Conservation (phyloP, 2,329 filamentous ascomycete genomes). For the Paracoccidioides brasiliensis region DNA sequence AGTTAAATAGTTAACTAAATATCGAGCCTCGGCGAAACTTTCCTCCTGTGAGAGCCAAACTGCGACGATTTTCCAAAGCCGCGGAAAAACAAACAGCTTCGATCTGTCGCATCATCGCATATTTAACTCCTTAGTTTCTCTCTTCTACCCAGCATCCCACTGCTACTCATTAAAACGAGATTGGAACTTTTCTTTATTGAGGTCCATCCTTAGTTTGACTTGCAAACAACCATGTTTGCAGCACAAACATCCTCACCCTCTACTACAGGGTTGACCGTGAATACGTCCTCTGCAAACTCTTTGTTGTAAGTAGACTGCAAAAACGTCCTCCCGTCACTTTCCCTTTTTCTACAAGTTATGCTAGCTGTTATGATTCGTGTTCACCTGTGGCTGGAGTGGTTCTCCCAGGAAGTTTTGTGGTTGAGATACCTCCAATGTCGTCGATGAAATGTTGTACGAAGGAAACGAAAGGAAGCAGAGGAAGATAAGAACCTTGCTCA, state of each 20-base stretch:
- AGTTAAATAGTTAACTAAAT: background rate
- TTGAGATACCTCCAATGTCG: background rate
- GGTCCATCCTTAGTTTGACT: background rate
- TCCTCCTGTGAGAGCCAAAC: background rate
- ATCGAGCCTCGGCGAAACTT: slow-evolving; percentile 1
- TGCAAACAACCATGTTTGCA: slow-evolving; percentile 8
- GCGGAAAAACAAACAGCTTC: background rate
- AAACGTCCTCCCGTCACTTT: background rate
- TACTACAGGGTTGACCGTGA: slow-evolving; percentile 10
- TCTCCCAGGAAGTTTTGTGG: no score
- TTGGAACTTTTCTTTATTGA: background rate
- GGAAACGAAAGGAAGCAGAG: background rate
- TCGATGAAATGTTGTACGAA: background rate
- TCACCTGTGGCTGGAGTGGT: background rate
- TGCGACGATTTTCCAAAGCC: background rate
- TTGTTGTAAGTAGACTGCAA: slow-evolving; percentile 10
- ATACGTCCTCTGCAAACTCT: slow-evolving; percentile 11
- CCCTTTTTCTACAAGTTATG: background rate
- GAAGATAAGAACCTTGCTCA: background rate
- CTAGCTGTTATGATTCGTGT: background rate
- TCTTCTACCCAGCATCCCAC: background rate
- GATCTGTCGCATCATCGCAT: background rate
- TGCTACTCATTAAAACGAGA: background rate
- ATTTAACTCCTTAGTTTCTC: background rate
- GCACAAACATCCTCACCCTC: slow-evolving; percentile 6